A percentile compares a stretch with the other conserved stretches of the same genome.
Evolutionary conservation across 1,139 yeast genomes (phyloP).

Genomic region (Magnusiomyces tetraspermus): DNA sequence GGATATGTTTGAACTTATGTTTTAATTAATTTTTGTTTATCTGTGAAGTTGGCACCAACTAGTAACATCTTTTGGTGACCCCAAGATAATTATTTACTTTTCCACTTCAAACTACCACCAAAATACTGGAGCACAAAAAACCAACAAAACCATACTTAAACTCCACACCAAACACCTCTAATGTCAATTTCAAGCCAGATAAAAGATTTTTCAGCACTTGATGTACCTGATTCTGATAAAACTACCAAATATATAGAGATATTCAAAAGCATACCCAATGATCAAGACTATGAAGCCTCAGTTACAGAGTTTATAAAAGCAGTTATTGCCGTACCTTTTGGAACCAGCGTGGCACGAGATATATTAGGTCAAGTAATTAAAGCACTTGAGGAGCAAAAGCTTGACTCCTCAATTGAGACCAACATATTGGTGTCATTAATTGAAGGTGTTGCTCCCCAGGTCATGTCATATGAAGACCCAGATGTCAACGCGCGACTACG

Average conservation of each 20-base stretch:
- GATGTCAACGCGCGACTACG: constrained; percentile 24
- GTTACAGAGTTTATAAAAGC: constrained; percentile 8
- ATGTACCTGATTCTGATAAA: constrained; percentile 9
- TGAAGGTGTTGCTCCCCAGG: constrained; percentile 18
- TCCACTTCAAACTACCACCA: too few relatives aligned
- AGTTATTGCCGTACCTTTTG: constrained; percentile 13
- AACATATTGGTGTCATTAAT: constrained; percentile 14
- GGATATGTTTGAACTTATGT: too few relatives aligned
- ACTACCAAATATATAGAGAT: constrained; percentile 2
- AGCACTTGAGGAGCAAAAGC: not conserved
- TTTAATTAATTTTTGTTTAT: too few relatives aligned
- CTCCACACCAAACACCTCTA: not conserved
- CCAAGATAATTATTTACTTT: too few relatives aligned
- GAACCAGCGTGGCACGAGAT: constrained; percentile 11
- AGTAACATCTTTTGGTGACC: too few relatives aligned
- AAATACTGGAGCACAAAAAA: too few relatives aligned
- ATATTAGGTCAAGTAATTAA: constrained; percentile 6
- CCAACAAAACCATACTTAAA: not conserved
- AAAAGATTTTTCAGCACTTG: constrained; percentile 6
- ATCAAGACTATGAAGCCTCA: not conserved
- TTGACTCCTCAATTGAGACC: constrained; percentile 10
- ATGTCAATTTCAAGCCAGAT: constrained; percentile 9
- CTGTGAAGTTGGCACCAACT: too few relatives aligned
- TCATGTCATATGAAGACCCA: constrained; percentile 25
- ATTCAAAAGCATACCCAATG: not conserved